These are phyloP conservation scores for Ogataea naganishii DNA, from an alignment of 805 yeast genomes.

Conservation along the genomic window DNA sequence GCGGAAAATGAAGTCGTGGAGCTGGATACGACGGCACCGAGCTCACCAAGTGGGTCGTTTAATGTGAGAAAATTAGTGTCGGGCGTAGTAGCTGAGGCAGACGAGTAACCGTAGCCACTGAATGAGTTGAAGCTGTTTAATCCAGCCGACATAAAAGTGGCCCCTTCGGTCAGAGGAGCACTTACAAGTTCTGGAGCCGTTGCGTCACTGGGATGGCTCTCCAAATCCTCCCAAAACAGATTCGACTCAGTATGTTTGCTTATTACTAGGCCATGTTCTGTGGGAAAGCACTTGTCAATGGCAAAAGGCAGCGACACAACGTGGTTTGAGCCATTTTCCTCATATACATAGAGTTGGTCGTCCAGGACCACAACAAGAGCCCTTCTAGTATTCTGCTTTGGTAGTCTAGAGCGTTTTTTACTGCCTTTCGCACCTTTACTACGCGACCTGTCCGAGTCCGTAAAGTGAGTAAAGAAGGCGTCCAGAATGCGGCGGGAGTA, in stretches of 20 bases:
- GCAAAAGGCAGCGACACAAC: constrained; percentile 63
- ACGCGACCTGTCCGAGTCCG: constrained; percentile 10
- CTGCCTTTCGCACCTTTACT: not conserved
- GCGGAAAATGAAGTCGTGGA: constrained; percentile 57
- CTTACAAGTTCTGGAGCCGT: not conserved
- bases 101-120: constrained; percentile 6
- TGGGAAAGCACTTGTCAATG: constrained; percentile 51
- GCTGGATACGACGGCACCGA: constrained; percentile 64
- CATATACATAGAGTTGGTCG: constrained; percentile 57
- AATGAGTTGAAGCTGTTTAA: constrained; percentile 7
- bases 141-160: not conserved
- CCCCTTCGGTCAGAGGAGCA: constrained; percentile 1
- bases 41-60: constrained; percentile 66
- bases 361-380: constrained; percentile 54
- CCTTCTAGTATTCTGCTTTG: constrained; percentile 8
- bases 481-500: constrained; percentile 44
- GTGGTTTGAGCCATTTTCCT: constrained; percentile 48
- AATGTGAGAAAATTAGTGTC: constrained; percentile 48
- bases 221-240: not conserved
- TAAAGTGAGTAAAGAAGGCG: constrained; percentile 56
- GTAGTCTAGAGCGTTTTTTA: not conserved
- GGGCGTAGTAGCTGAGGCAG: constrained; percentile 1
- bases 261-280: constrained; percentile 54
- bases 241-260: constrained; percentile 16
- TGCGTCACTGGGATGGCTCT: not conserved